Evolutionary conservation across 768 basidiomycete genomes (phyloP).

Genomic region (Suillus sp.): DNA sequence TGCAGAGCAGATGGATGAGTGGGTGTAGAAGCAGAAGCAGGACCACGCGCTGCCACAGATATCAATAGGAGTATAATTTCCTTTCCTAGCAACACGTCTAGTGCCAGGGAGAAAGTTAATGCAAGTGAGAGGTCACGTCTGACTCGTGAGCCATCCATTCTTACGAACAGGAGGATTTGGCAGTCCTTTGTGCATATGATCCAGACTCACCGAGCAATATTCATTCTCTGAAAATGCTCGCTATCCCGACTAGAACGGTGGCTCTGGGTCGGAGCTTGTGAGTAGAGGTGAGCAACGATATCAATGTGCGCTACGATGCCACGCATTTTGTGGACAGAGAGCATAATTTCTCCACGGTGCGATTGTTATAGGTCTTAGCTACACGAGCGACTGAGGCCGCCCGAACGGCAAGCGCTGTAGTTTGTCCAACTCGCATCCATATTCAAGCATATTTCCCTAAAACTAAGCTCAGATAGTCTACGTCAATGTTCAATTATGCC

Average conservation of each 20-base stretch:
- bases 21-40: background rate
- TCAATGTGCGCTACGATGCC: background rate
- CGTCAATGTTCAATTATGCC: background rate
- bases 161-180: background rate
- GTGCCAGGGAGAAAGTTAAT: background rate
- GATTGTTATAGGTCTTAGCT: background rate
- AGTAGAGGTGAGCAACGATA: background rate
- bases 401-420: background rate
- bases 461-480: background rate
- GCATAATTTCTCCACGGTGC: background rate
- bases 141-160: background rate
- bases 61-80: slow-evolving; percentile 1
- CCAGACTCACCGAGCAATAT: background rate
- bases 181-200: background rate
- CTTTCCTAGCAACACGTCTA: background rate
- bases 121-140: background rate
- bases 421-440: background rate
- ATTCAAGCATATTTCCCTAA: background rate
- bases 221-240: background rate
- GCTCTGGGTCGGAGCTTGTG: background rate
- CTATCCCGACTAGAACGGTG: background rate
- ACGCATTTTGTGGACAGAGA: background rate
- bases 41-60: background rate
- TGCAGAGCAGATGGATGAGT: background rate
- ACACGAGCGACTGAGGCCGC: background rate